A percentile compares a stretch with the other conserved stretches of the same genome.
Evolutionary conservation across 2,329 filamentous ascomycete genomes (phyloP).

Genomic region (Cercospora sp.): DNA sequence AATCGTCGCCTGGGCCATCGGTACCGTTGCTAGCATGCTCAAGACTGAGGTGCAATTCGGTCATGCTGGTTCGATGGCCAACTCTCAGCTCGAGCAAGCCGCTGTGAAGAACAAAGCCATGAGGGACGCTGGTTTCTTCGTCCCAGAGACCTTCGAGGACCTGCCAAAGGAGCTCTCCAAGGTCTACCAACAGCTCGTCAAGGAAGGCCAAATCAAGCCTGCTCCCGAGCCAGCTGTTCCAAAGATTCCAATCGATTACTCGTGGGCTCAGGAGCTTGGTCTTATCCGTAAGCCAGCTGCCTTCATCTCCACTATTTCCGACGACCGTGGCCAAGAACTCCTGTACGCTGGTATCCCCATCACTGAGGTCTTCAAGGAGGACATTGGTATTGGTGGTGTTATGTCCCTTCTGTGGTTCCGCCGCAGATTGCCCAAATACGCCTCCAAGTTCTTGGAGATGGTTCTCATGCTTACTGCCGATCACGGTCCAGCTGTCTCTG

Average conservation of each 20-base stretch:
- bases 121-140: constrained; percentile 90
- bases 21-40: constrained; percentile 99
- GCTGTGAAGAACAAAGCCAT: constrained; percentile 96
- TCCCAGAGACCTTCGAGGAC: constrained; percentile 96
- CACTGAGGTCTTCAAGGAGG: constrained; percentile 98
- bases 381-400: constrained; percentile 98
- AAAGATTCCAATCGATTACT: constrained; percentile 99
- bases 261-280: constrained; percentile 98
- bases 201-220: constrained; percentile 80
- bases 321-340: constrained; percentile 98
- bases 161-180: constrained; percentile 73
- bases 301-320: constrained; percentile 99
- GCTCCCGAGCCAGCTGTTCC: constrained; percentile 86
- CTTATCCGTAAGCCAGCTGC: constrained; percentile 99
- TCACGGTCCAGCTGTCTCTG: constrained; percentile 97
- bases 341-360: constrained; percentile 99
- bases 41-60: constrained; percentile 99
- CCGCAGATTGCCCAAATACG: constrained; percentile 90
- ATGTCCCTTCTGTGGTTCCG: constrained; percentile 99
- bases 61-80: constrained; percentile 97
- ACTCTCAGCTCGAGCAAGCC: constrained; percentile 98
- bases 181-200: constrained; percentile 87
- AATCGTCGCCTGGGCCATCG: constrained; percentile 98
- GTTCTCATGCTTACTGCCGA: constrained; percentile 99
- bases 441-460: constrained; percentile 99